Evolutionary conservation across 2,329 filamentous ascomycete genomes (phyloP).

Genomic region (Neofusicoccum ribis): DNA sequence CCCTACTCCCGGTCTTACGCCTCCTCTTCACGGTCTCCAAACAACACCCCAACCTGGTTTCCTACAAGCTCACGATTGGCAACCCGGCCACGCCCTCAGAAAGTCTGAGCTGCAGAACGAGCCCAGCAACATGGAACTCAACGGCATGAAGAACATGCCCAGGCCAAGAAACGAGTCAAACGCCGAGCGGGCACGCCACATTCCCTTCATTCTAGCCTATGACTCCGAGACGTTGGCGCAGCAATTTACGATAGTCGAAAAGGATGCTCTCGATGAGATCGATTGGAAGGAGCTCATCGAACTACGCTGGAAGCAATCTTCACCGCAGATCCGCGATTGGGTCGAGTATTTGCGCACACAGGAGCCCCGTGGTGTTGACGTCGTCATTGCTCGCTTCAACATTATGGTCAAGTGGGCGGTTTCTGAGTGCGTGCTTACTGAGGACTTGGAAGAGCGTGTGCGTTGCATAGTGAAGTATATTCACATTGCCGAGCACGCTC

Average conservation of each 20-base stretch:
- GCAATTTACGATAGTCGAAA: constrained; percentile 83
- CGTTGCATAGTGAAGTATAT: constrained; percentile 78
- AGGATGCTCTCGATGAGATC: constrained; percentile 81
- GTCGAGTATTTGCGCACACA: constrained; percentile 75
- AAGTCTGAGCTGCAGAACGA: neutral
- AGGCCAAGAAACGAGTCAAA: neutral
- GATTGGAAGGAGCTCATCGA: constrained; percentile 87
- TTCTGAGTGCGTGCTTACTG: constrained; percentile 75
- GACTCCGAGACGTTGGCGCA: constrained; percentile 77
- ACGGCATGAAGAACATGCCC: constrained; percentile 21
- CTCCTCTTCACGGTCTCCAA: constrained; percentile 24
- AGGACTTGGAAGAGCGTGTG: constrained; percentile 69
- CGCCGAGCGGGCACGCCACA: constrained; percentile 49
- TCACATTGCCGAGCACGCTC: constrained; percentile 75
- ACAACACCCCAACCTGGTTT: neutral
- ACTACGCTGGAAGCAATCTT: constrained; percentile 75
- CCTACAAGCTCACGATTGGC: neutral
- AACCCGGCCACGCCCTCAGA: neutral
- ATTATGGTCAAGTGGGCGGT: constrained; percentile 86
- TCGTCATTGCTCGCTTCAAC: constrained; percentile 84
- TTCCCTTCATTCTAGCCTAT: constrained; percentile 80
- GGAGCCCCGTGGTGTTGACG: constrained; percentile 74
- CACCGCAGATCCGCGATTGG: constrained; percentile 71
- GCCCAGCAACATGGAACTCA: neutral
- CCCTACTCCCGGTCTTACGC: constrained; percentile 40